phyloP scores from a whole-genome alignment of 2,329 filamentous ascomycete genomes.

The Chrysosphaeria jannelii region DNA sequence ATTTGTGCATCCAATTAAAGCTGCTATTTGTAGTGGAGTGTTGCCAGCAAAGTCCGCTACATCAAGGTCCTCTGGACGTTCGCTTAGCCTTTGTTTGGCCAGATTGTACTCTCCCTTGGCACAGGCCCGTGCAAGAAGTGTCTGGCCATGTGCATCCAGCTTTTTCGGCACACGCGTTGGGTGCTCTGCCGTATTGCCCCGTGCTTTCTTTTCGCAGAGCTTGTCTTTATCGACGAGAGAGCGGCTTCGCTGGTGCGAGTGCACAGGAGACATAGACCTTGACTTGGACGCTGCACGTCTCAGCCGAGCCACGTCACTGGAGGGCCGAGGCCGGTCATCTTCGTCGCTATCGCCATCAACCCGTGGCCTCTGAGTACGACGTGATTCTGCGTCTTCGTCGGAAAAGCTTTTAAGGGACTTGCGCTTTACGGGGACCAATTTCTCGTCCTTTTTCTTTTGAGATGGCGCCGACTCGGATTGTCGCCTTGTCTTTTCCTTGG shows the following conservation, averaged over 20 bases:
- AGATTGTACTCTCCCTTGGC: slow-evolving; percentile 56
- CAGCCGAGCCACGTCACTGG: too few relatives aligned
- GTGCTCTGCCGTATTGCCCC: too few relatives aligned
- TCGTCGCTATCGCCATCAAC: too few relatives aligned
- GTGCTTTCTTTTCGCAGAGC: too few relatives aligned
- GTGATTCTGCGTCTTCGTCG: slow-evolving; percentile 23
- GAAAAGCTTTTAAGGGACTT: slow-evolving; percentile 23
- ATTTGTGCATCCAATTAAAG: slow-evolving; percentile 57
- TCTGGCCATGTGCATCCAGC: slow-evolving; percentile 82
- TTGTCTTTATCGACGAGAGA: too few relatives aligned
- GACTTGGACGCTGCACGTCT: too few relatives aligned
- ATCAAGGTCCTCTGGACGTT: slow-evolving; percentile 68
- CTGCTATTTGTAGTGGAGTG: slow-evolving; percentile 76
- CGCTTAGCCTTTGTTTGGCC: slow-evolving; percentile 42
- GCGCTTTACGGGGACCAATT: slow-evolving; percentile 17
- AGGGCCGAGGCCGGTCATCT: too few relatives aligned
- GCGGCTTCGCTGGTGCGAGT: too few relatives aligned
- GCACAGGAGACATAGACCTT: too few relatives aligned
- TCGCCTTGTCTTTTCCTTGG: too few relatives aligned
- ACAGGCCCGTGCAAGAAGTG: slow-evolving; percentile 66
- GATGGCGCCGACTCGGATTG: slow-evolving; percentile 11
- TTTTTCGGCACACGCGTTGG: too few relatives aligned
- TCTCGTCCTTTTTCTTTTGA: slow-evolving; percentile 17
- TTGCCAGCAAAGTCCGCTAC: slow-evolving; percentile 87
- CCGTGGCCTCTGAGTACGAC: too few relatives aligned